Percentiles rank a stretch among this genome's conserved stretches.
These are phyloP conservation scores for Amauroascus verrucosus DNA, from an alignment of 2,329 filamentous ascomycete species.

Conservation along the genomic window DNA sequence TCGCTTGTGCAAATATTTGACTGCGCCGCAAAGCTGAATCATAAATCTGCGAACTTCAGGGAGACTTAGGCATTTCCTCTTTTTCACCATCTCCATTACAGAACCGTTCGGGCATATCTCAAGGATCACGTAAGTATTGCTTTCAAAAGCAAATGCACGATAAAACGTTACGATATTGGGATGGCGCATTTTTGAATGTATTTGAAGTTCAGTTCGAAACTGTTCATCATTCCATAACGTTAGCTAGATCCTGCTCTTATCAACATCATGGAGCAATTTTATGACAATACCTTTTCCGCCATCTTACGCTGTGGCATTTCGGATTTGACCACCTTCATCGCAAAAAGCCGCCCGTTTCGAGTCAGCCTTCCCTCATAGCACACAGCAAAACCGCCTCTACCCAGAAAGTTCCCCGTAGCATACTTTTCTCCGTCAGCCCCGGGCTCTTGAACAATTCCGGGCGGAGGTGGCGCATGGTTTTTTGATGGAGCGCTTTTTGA, in stretches of 20 bases:
- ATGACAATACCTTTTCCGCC: slow-evolving; percentile 39
- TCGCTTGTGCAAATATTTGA: slow-evolving; percentile 94
- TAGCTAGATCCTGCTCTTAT: background rate
- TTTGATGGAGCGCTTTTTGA: slow-evolving; percentile 30
- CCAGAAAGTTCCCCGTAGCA: slow-evolving; percentile 37
- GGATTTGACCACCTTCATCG: slow-evolving; percentile 43
- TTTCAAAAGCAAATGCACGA: slow-evolving; percentile 80
- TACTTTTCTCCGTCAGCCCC: slow-evolving; percentile 38
- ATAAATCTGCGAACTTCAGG: slow-evolving; percentile 90
- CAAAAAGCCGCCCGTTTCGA: slow-evolving; percentile 38
- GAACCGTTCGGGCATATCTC: slow-evolving; percentile 94
- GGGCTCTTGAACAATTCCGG: slow-evolving; percentile 37
- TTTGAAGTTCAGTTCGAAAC: slow-evolving; percentile 79
- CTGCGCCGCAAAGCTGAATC: slow-evolving; percentile 87
- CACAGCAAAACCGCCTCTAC: slow-evolving; percentile 43
- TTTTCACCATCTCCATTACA: slow-evolving; percentile 95
- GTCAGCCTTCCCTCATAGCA: slow-evolving; percentile 40
- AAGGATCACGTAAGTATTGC: slow-evolving; percentile 84
- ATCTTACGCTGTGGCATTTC: slow-evolving; percentile 43
- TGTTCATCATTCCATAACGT: slow-evolving; percentile 22
- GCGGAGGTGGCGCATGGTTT: slow-evolving; percentile 39
- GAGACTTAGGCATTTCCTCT: slow-evolving; percentile 78
- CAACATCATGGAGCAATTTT: background rate
- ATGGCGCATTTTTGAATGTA: slow-evolving; percentile 95
- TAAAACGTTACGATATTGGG: slow-evolving; percentile 94